Evolutionary conservation across 805 yeast genomes (phyloP).

Genomic region (Ogataea paradorogensis): DNA sequence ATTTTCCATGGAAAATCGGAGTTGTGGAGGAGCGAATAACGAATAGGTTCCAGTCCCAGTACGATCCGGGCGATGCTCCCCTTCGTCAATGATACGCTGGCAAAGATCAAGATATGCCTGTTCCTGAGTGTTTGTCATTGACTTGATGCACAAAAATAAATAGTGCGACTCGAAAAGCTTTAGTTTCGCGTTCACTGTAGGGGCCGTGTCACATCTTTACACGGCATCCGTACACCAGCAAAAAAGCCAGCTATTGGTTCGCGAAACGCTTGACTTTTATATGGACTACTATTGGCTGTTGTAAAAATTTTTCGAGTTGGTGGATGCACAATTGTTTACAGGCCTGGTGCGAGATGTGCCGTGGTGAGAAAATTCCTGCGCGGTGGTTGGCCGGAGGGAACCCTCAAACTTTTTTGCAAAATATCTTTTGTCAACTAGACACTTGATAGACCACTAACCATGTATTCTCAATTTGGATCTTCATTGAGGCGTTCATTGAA

Average conservation of each 20-base stretch:
- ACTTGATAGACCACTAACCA: constrained; percentile 16
- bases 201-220: constrained; percentile 5
- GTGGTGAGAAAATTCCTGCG: constrained; percentile 12
- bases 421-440: constrained; percentile 12
- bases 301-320: constrained; percentile 12
- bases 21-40: constrained; percentile 93
- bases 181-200: background rate
- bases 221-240: constrained; percentile 12
- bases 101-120: constrained; percentile 86
- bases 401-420: constrained; percentile 12
- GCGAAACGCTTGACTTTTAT: constrained; percentile 20
- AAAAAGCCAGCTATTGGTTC: constrained; percentile 3
- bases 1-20: constrained; percentile 72
- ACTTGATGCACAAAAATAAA: background rate
- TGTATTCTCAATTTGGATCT: constrained; percentile 37
- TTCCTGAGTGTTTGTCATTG: constrained; percentile 53
- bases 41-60: constrained; percentile 96
- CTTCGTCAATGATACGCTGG: constrained; percentile 68
- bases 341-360: constrained; percentile 12
- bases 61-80: constrained; percentile 91
- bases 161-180: constrained; percentile 2
- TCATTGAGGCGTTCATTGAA: constrained; percentile 34
- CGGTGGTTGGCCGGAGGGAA: constrained; percentile 13
- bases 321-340: constrained; percentile 12
- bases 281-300: constrained; percentile 21